Base-by-base conservation (phyloP, 495 filamentous ascomycete species). In the Daldinia childiae region DNA sequence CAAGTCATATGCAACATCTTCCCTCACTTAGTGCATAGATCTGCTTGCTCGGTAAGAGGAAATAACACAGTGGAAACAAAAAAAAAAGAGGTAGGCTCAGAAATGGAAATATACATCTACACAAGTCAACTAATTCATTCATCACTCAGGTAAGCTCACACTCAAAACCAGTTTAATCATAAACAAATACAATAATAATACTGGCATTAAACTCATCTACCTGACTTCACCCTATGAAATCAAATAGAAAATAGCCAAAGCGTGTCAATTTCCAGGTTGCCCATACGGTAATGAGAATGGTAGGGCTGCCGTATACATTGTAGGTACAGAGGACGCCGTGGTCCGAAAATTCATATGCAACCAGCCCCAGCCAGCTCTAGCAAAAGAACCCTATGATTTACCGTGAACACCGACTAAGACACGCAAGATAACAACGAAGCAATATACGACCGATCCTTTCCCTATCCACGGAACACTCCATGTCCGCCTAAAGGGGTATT, bases 281-380 rank as follows among this genome's bases (percentile, higher is more conserved):
- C 63, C 58, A 58, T 72, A 72, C 64, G 54, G 61, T 38, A 64
- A 58, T 48, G 58, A 72, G 59, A 64, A 72, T 24, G 55, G 63
- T 27, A 67, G 58, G 63, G 62, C 59, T 64, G 58, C 63, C 59
- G 62, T 67, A 72, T 64, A 72, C 64, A 71, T n/a, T 71, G 68
- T 72, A 67, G 64, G 41, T 72, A 72, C 69, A 67, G 52, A 67
- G 45, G 59, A 45, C 58, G 45, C 56, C 34, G 17, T 38, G 21
- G 64, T 59, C 41, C 58, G 50, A 41, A 38, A 50, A 36, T 41
- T 34, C 69, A 60, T 60, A 72, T 72, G 69, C 69, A 67, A 72
- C 63, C 68, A 66, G 59, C 55, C 58, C 69, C 39, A 17, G 57
- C 5, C 36, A 36, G n/a, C 43, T 62, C 43, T 62, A 62, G 27